These are phyloP conservation scores for Phytophthora chlamydospora DNA, from an alignment of 352 stramenopile genomes.

Conservation along the genomic window DNA sequence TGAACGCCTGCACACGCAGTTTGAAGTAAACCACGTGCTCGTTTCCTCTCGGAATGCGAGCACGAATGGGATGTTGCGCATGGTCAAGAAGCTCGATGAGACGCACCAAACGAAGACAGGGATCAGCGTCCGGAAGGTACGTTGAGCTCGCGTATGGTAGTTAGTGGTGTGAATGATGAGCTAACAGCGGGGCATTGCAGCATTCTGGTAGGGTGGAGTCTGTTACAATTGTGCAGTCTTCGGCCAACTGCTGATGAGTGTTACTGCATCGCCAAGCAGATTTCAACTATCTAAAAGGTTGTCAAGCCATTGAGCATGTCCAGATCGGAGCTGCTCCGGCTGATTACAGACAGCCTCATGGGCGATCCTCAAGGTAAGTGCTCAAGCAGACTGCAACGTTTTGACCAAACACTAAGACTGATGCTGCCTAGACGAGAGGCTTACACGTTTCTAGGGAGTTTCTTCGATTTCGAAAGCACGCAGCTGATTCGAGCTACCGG, in stretches of 20 bases:
- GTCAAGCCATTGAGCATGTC: conserved; percentile 69
- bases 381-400: background rate
- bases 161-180: conserved; percentile 8
- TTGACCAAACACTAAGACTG: background rate
- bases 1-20: conserved; percentile 73
- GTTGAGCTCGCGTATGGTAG: background rate
- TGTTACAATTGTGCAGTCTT: background rate
- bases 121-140: conserved; percentile 75
- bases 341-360: conserved; percentile 26
- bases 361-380: conserved; percentile 29
- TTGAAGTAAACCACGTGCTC: conserved; percentile 70
- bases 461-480: conserved; percentile 82
- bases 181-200: conserved; percentile 27
- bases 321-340: conserved; percentile 54
- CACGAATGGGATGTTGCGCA: conserved; percentile 61
- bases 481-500: conserved; percentile 79
- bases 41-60: conserved; percentile 75
- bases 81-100: conserved; percentile 67
- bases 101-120: conserved; percentile 51
- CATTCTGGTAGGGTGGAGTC: conserved; percentile 42
- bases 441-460: conserved; percentile 71
- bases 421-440: conserved; percentile 50
- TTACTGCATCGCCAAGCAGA: conserved; percentile 42
- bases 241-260: background rate
- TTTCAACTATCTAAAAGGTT: conserved; percentile 78